phyloP scores from a whole-genome alignment of 2,329 filamentous ascomycete genomes.

The Fusarium acutatum region DNA sequence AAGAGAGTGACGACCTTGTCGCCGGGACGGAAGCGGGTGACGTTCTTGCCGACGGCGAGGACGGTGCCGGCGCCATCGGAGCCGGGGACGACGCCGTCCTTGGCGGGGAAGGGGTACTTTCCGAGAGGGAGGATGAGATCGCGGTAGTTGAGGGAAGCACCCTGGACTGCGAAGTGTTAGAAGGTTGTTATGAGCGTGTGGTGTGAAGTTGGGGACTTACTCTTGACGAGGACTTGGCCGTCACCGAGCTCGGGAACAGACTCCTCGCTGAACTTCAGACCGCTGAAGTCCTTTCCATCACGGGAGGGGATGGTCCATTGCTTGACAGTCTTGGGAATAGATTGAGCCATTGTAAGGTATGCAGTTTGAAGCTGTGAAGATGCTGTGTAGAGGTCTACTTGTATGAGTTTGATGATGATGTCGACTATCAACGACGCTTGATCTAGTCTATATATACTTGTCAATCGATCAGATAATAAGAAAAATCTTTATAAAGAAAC shows the following conservation, averaged over 20 bases:
- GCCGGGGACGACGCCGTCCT: slow-evolving; percentile 56
- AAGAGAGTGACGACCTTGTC: slow-evolving; percentile 70
- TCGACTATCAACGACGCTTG: not conserved
- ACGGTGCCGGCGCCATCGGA: slow-evolving; percentile 65
- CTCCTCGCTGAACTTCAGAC: slow-evolving; percentile 63
- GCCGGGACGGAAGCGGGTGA: slow-evolving; percentile 59
- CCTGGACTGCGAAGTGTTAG: slow-evolving; percentile 50
- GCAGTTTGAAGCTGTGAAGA: not conserved
- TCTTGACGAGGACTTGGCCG: slow-evolving; percentile 75
- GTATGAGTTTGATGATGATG: not conserved
- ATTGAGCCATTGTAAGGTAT: slow-evolving; percentile 34
- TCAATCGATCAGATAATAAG: not conserved
- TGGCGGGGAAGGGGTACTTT: slow-evolving; percentile 55
- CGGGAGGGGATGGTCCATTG: slow-evolving; percentile 62
- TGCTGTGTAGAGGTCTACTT: not conserved
- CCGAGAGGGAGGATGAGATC: slow-evolving; percentile 61
- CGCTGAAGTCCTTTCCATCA: slow-evolving; percentile 62
- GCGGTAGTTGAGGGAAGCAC: slow-evolving; percentile 64
- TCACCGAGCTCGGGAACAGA: slow-evolving; percentile 71
- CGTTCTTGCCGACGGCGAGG: slow-evolving; percentile 58
- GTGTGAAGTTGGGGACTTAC: slow-evolving; percentile 33
- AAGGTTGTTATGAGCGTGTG: not conserved
- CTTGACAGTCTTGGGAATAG: slow-evolving; percentile 55
- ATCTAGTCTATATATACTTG: slow-evolving; percentile 10
- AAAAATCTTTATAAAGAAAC: not conserved